Evolutionary conservation across 805 yeast species (phyloP).

Genomic region (Kodamaea lidongshanica): DNA sequence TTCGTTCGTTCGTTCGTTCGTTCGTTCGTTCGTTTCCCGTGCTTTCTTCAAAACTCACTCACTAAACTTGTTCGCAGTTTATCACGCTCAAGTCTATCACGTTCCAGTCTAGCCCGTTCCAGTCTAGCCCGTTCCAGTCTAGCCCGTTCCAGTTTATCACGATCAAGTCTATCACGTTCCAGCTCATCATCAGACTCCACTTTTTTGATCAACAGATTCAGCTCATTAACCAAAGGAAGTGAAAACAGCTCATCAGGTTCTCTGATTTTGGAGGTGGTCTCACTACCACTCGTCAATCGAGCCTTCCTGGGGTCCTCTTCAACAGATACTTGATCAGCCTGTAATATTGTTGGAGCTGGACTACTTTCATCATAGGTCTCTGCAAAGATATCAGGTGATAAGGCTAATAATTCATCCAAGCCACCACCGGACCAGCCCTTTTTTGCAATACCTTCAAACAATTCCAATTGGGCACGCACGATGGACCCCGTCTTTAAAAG

Average conservation of each 20-base stretch:
- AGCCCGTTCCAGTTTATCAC: too few relatives aligned
- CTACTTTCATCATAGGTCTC: slow-evolving; percentile 7
- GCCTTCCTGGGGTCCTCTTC: slow-evolving; percentile 2
- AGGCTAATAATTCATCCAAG: slow-evolving; percentile 57
- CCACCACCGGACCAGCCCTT: slow-evolving; percentile 91
- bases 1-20: too few relatives aligned
- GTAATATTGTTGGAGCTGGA: too few relatives aligned
- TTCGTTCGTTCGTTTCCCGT: too few relatives aligned
- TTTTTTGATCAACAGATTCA: slow-evolving; percentile 12
- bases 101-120: too few relatives aligned
- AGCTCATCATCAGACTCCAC: slow-evolving; percentile 1
- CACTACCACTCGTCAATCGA: too few relatives aligned
- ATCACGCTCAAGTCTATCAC: too few relatives aligned
- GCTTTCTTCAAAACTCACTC: too few relatives aligned
- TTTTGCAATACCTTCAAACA: slow-evolving; percentile 71
- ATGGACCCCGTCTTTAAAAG: slow-evolving; percentile 54
- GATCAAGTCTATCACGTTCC: too few relatives aligned
- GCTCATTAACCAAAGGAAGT: slow-evolving; percentile 33
- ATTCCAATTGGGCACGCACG: slow-evolving; percentile 74
- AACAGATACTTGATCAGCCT: not conserved
- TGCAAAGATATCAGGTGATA: slow-evolving; percentile 52
- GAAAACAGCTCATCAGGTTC: slow-evolving; percentile 51
- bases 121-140: too few relatives aligned
- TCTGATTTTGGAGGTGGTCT: too few relatives aligned
- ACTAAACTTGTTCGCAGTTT: too few relatives aligned